These are phyloP conservation scores for Lentinula sp. DNA, from an alignment of 768 basidiomycete genomes.

Conservation along the genomic window DNA sequence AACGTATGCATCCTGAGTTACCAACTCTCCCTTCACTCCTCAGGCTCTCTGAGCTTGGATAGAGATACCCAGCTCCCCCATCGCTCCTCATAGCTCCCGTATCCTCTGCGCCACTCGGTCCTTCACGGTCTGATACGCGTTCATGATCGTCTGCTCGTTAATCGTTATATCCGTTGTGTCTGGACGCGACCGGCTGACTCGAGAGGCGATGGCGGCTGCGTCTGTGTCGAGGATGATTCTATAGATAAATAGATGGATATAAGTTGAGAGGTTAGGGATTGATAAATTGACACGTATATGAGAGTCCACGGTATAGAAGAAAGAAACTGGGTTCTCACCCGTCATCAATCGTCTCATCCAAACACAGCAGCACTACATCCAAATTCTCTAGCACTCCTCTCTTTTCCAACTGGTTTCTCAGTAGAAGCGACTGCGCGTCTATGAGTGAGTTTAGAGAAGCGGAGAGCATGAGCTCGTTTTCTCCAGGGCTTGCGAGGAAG, in stretches of 20 bases:
- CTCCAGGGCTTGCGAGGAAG: constrained; percentile 77
- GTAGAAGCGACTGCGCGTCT: constrained; percentile 80
- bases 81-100: constrained; percentile 50
- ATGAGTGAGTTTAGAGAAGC: constrained; percentile 77
- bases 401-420: constrained; percentile 93
- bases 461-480: constrained; percentile 96
- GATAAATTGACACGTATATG: too few relatives aligned
- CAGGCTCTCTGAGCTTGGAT: too few relatives aligned
- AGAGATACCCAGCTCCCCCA: too few relatives aligned
- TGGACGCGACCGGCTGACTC: constrained; percentile 87
- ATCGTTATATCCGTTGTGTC: constrained; percentile 96
- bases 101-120: constrained; percentile 82
- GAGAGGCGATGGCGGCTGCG: constrained; percentile 87
- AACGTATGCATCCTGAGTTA: too few relatives aligned
- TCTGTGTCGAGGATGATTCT: constrained; percentile 98
- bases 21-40: too few relatives aligned
- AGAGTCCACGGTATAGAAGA: neutral
- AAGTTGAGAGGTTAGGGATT: too few relatives aligned
- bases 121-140: constrained; percentile 85
- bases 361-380: constrained; percentile 84
- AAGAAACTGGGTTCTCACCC: constrained; percentile 55
- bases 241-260: neutral
- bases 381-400: constrained; percentile 90
- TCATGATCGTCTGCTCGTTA: constrained; percentile 96
- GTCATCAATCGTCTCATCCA: constrained; percentile 97